Evolutionary conservation across 2,329 filamentous ascomycete species (phyloP).

Genomic region (Pseudogymnoascus sp.): DNA sequence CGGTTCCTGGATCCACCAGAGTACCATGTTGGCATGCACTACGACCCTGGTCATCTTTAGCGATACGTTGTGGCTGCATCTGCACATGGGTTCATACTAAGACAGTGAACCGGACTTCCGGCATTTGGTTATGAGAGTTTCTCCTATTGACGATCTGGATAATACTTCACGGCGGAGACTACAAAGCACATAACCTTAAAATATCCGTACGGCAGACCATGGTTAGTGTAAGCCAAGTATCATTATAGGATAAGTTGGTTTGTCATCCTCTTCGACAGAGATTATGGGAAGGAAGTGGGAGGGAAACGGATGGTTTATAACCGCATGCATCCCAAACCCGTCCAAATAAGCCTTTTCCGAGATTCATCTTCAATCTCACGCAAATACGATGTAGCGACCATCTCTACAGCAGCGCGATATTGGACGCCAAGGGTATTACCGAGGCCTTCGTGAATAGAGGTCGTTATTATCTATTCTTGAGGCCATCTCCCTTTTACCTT

Average conservation of each 20-base stretch:
- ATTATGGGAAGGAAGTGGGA: background rate
- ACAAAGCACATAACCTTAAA: background rate
- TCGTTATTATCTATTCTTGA: conserved; percentile 20
- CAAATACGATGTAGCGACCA: background rate
- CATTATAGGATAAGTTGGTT: background rate
- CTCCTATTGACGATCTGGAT: background rate
- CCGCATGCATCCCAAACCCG: background rate
- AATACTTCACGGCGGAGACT: background rate
- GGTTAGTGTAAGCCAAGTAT: background rate
- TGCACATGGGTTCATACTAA: background rate
- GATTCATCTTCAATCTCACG: no score
- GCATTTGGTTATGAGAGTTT: background rate
- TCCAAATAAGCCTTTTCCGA: no score
- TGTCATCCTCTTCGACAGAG: background rate
- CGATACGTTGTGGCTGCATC: background rate
- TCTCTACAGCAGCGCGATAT: background rate
- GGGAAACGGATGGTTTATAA: background rate
- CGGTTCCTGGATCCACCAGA: background rate
- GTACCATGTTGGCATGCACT: background rate
- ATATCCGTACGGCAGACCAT: background rate
- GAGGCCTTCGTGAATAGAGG: background rate
- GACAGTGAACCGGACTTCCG: background rate
- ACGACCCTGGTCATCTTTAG: background rate
- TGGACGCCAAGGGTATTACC: background rate
- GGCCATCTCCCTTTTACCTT: conserved; percentile 36